Evolutionary conservation across 345 rosid genomes (phyloP), one percentile per base, ranked within the genome.

Genomic region (Arabidopsis arenosa): DNA sequence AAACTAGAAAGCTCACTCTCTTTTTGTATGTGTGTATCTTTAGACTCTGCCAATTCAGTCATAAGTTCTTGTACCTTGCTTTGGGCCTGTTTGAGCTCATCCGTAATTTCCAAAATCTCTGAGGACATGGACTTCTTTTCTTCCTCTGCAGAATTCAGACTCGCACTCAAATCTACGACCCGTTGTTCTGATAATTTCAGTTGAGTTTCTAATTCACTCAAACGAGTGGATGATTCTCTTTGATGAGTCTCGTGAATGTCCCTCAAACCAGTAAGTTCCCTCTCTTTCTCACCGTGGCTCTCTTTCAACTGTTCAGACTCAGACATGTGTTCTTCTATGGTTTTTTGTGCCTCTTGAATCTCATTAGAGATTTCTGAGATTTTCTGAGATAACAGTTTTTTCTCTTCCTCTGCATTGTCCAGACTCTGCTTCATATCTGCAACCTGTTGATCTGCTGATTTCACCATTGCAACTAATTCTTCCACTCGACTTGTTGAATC

Each of bases 1-100:
- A 86, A 82, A 63, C 81, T 77, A 26, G 84, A 82, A 61, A 83
- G 67, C 52, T 86, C 95, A 74, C 81, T 82, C 63, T 89, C 95
- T 74, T 80, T 93, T 57, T 83, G 86, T 63, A 54, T 61, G 58
- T 76, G 63, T 59, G 57, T 79, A 74, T 85, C 87, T 83, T 75
- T 85, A 11, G 81, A 47, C 60, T 75, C 79, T 57, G 73, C 84
- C n/a, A 84, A 73, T 75, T 87, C 89, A 53, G 72, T 55, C 70
- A 48, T 63, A 48, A 83, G 85, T 39, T 75, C 83, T 53, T 83
- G 68, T 57, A 81, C 72, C 41, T 45, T 61, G 73, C 54, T 76
- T 59, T 77, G 86, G 13, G 86, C 87, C 79, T 69, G 73, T 72
- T 78, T 75, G 58, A 89, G 84, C 78, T 86, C 86, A 63, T 63